These are phyloP conservation scores for Marasmius oreades DNA, from an alignment of 1,284 basidiomycete species.

Conservation along the genomic window DNA sequence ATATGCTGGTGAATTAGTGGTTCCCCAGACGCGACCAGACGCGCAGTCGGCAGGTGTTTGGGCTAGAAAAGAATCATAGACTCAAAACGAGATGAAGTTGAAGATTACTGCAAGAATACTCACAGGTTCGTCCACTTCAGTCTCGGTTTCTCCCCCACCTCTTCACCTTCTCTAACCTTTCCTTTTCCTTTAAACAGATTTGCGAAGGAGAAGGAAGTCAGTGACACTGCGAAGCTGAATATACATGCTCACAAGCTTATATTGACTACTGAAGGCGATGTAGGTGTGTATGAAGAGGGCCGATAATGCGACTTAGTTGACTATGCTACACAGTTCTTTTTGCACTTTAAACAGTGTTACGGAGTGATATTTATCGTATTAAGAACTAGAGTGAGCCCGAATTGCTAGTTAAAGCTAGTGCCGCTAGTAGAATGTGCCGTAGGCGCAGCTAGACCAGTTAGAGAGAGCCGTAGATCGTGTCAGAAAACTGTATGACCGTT, in stretches of 20 bases:
- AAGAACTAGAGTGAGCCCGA: too few species aligned
- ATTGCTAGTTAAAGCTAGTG: too few species aligned
- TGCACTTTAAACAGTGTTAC: too few species aligned
- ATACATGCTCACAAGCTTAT: neutral
- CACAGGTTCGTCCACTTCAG: constrained; percentile 72
- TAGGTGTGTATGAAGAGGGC: neutral
- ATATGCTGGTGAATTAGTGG: constrained; percentile 43
- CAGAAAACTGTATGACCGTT: too few species aligned
- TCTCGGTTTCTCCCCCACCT: constrained; percentile 75
- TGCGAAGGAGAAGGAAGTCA: neutral
- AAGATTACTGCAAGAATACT: constrained; percentile 25
- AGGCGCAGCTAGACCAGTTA: too few species aligned
- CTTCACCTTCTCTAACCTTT: constrained; percentile 24
- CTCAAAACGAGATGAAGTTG: constrained; percentile 7
- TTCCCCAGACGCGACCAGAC: constrained; percentile 45
- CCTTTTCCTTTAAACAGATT: neutral
- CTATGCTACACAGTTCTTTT: too few species aligned
- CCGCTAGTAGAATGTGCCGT: too few species aligned
- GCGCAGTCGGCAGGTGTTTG: constrained; percentile 57
- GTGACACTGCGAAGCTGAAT: neutral
- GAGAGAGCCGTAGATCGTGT: too few species aligned
- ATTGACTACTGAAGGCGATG: neutral
- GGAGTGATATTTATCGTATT: too few species aligned
- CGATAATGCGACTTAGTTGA: too few species aligned
- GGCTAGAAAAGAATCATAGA: constrained; percentile 31